Evolutionary conservation across 1,139 yeast genomes (phyloP), one percentile per base, ranked within the genome.

Genomic region (Suhomyces bokatorum): DNA sequence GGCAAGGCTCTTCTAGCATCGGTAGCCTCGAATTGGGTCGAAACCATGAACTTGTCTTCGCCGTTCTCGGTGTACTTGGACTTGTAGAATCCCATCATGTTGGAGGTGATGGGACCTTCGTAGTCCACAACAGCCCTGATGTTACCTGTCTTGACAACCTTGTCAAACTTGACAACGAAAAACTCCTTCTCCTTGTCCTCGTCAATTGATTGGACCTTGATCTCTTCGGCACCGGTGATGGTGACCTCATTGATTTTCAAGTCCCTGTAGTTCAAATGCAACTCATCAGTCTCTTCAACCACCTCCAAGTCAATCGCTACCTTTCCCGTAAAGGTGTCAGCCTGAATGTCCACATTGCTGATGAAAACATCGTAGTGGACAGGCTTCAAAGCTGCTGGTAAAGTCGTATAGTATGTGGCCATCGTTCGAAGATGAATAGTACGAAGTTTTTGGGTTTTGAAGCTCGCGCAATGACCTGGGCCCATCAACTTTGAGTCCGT

Each of bases 1-100:
- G 97, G 96, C 73, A 89, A 88, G 4, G 96, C 96, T 54, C 91
- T 77, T 58, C 97, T 80, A 52, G 96, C 91, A 62, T 87, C 96
- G 13, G 95, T 85, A 24, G 96, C 85, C 66, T 89, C 96, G 73
- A 89, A 85, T 66, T 89, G 96, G 9, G 97, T 87, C 34, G 95
- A 83, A 29, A 88, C 83, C 76, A 87, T 78, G 55, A 77, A 77
- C 55, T 81, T 79, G 29, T 78, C 78, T 43, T 73, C 71, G n/a
- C 87, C 89, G 51, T 80, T 77, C 48, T 72, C 77, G 52, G 69
- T 67, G 63, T 87, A 88, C 37, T 79, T 69, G 6, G 96, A 86
- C 55, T 87, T 76, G 70, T 89, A 89, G 68, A 89, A 88, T 7
- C 96, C 96, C 32, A 89, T 87, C 96, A 88, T 87, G 58, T 83